A percentile compares a stretch with the other conserved stretches of the same genome.
phyloP scores from a whole-genome alignment of 2,329 filamentous ascomycete species.

The Hypoxylon sp. region DNA sequence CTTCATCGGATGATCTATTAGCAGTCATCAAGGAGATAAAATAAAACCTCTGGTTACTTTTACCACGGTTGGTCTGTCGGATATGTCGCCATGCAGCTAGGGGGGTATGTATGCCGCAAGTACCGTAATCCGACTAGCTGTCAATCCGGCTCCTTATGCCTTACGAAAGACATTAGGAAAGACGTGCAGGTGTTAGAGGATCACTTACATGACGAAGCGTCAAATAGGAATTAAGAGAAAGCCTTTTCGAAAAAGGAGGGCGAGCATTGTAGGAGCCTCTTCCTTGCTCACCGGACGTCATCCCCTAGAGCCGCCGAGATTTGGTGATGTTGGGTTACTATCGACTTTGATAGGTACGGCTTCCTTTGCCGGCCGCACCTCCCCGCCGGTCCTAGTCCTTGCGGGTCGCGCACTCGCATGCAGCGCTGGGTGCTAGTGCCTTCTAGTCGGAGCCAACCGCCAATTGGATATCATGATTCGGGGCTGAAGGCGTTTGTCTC shows the following conservation, averaged over 20 bases:
- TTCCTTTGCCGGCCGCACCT: conserved; percentile 30
- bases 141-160: not conserved
- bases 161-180: not conserved
- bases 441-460: conserved; percentile 16
- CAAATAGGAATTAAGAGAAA: conserved; percentile 30
- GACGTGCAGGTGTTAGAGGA: conserved; percentile 24
- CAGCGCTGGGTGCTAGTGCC: conserved; percentile 28
- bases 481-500: conserved; percentile 11
- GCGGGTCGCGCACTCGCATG: conserved; percentile 33
- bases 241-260: conserved; percentile 12
- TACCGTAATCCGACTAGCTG: not conserved
- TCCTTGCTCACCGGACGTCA: conserved; percentile 38
- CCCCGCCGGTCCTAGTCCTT: conserved; percentile 35
- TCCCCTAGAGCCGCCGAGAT: conserved; percentile 36
- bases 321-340: conserved; percentile 36
- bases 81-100: not conserved
- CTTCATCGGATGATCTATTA: conserved; percentile 23
- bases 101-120: conserved; percentile 7
- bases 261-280: conserved; percentile 35
- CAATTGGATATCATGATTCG: conserved; percentile 24
- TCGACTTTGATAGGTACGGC: conserved; percentile 42
- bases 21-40: not conserved
- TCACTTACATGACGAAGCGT: conserved; percentile 34
- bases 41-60: not conserved
- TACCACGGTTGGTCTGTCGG: not conserved